Percentiles rank a stretch among this genome's conserved stretches.
Conservation (phyloP, 768 basidiomycete genomes). For the Collybia sp. region DNA sequence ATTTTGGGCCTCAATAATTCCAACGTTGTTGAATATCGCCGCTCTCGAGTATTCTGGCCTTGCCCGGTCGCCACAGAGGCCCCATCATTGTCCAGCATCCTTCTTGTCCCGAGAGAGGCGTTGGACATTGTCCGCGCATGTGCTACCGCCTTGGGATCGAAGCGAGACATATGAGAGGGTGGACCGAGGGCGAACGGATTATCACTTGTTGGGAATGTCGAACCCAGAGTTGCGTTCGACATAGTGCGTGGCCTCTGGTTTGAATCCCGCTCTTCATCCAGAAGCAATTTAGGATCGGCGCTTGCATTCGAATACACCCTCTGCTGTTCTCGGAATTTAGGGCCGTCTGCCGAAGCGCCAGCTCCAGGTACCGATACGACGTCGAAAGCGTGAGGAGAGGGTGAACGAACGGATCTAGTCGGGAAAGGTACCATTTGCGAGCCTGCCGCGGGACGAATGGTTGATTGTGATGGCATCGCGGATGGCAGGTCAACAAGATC, state of each 20-base stretch:
- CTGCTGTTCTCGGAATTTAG: conserved; percentile 24
- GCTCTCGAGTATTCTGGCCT: conserved; percentile 35
- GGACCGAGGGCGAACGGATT: conserved; percentile 70
- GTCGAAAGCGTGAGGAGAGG: conserved; percentile 41
- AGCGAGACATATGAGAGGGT: conserved; percentile 63
- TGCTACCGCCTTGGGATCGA: conserved; percentile 72
- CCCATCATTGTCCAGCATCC: conserved; percentile 54
- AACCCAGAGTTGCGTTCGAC: conserved; percentile 42
- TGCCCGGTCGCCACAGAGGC: conserved; percentile 35
- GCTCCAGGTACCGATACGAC: too few relatives aligned
- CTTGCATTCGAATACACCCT: conserved; percentile 50
- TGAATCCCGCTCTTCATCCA: conserved; percentile 26
- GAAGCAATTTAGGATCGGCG: conserved; percentile 40
- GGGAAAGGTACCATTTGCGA: conserved; percentile 30
- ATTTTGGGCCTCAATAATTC: conserved; percentile 86
- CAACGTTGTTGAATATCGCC: conserved; percentile 66
- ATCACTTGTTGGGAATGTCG: conserved; percentile 37
- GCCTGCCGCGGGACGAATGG: conserved; percentile 44
- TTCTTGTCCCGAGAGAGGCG: conserved; percentile 61
- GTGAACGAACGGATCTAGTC: conserved; percentile 55
- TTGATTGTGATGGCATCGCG: conserved; percentile 40
- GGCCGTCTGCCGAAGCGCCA: conserved; percentile 30
- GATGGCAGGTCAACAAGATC: conserved; percentile 44
- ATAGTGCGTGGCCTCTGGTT: conserved; percentile 24
- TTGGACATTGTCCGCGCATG: conserved; percentile 60